A percentile compares a stretch with the other conserved stretches of the same genome.
Evolutionary conservation across 768 basidiomycete species (phyloP).

Genomic region (Pulveroboletus frians): DNA sequence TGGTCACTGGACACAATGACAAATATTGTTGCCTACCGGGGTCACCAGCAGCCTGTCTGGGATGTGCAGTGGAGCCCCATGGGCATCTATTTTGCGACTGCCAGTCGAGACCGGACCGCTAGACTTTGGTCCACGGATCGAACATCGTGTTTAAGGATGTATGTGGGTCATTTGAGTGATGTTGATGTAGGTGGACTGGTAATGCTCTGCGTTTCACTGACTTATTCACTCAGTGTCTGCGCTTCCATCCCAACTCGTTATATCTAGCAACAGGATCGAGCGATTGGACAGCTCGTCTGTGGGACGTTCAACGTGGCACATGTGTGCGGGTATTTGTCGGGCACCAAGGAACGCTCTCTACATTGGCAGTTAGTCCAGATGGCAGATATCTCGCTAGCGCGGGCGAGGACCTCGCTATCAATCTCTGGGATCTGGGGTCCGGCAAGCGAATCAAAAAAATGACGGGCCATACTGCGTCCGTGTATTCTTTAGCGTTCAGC

Average conservation of each 20-base stretch:
- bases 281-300: slow-evolving; percentile 92
- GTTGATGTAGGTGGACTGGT: slow-evolving; percentile 71
- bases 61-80: slow-evolving; percentile 98
- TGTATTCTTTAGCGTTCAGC: slow-evolving; percentile 88
- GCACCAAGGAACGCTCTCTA: slow-evolving; percentile 83
- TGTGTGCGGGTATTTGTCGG: slow-evolving; percentile 95
- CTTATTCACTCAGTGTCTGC: slow-evolving; percentile 62
- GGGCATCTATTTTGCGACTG: slow-evolving; percentile 98
- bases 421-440: slow-evolving; percentile 95
- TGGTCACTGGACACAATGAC: slow-evolving; percentile 97
- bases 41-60: slow-evolving; percentile 97
- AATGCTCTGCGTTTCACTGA: slow-evolving; percentile 1
- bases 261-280: slow-evolving; percentile 97
- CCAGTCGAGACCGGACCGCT: slow-evolving; percentile 89
- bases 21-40: slow-evolving; percentile 89
- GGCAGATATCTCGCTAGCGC: slow-evolving; percentile 91
- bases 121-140: slow-evolving; percentile 95
- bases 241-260: slow-evolving; percentile 96
- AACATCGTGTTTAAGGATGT: slow-evolving; percentile 79
- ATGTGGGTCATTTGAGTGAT: slow-evolving; percentile 94
- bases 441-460: slow-evolving; percentile 94
- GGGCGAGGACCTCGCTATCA: slow-evolving; percentile 89
- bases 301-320: slow-evolving; percentile 95
- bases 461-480: slow-evolving; percentile 85
- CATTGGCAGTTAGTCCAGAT: slow-evolving; percentile 87